A percentile compares a stretch with the other conserved stretches of the same genome.
Conservation (phyloP, 1,284 basidiomycete species). For the Afroboletus lepidellus region DNA sequence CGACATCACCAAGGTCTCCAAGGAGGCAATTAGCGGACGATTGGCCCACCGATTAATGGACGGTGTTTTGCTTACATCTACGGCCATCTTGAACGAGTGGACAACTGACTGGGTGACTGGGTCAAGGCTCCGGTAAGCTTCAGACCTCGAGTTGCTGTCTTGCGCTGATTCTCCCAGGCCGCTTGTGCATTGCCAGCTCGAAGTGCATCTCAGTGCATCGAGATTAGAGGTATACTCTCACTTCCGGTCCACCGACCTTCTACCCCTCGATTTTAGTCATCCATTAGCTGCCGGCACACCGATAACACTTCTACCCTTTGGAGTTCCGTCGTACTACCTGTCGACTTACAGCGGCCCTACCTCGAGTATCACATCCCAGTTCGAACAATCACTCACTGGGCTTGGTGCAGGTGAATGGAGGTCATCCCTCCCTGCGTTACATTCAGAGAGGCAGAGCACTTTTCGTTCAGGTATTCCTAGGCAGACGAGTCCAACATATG, state of each 20-base stretch:
- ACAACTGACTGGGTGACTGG: conserved; percentile 59
- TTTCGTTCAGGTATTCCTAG: conserved; percentile 14
- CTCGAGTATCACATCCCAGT: conserved; percentile 58
- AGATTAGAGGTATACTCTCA: conserved; percentile 61
- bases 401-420: conserved; percentile 58
- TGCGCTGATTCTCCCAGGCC: conserved; percentile 39
- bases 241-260: conserved; percentile 52
- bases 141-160: neutral
- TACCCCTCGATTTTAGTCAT: conserved; percentile 40
- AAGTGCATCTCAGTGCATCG: conserved; percentile 49
- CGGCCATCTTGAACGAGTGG: conserved; percentile 53
- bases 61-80: conserved; percentile 58
- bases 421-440: conserved; percentile 12
- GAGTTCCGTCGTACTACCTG: conserved; percentile 69
- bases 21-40: conserved; percentile 23
- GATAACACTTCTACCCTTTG: conserved; percentile 64
- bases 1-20: conserved; percentile 48
- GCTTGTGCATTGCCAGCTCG: conserved; percentile 58
- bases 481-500: conserved; percentile 39
- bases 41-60: conserved; percentile 46
- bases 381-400: conserved; percentile 57
- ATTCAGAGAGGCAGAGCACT: conserved; percentile 18
- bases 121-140: conserved; percentile 43
- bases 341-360: conserved; percentile 63
- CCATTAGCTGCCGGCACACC: conserved; percentile 59